phyloP scores from a whole-genome alignment of 108 stramenopile genomes.

The Skeletonema potamos region DNA sequence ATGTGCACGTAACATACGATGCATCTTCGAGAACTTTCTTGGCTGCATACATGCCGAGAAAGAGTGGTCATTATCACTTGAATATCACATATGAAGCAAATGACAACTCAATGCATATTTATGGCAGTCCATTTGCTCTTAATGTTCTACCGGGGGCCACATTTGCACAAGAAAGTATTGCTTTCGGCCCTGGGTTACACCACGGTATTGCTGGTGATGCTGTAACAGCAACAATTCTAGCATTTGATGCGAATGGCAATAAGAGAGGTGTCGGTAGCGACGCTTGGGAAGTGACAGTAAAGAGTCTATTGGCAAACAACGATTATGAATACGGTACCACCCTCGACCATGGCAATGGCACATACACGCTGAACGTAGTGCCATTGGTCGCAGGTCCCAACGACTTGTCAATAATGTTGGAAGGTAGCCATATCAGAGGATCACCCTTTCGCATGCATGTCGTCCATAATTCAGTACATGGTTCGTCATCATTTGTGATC shows the following conservation, averaged over 20 bases:
- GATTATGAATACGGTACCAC: conserved; percentile 23
- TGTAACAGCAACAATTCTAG: conserved; percentile 20
- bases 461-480: conserved; percentile 16
- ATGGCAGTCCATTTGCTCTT: conserved; percentile 41
- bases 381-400: conserved; percentile 35
- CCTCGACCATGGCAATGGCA: conserved; percentile 28
- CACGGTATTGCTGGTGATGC: conserved; percentile 33
- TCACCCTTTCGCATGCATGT: conserved; percentile 48
- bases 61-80: conserved; percentile 21
- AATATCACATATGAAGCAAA: conserved; percentile 8
- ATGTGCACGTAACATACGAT: conserved; percentile 19
- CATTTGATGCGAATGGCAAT: conserved; percentile 31
- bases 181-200: conserved; percentile 26
- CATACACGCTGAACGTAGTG: conserved; percentile 20
- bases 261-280: conserved; percentile 28
- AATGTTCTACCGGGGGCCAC: conserved; percentile 21
- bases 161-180: conserved; percentile 32
- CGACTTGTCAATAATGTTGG: conserved; percentile 17
- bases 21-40: not conserved
- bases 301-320: not conserved
- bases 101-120: conserved; percentile 22
- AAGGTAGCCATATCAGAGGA: conserved; percentile 28
- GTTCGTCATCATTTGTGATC: conserved; percentile 26
- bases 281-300: conserved; percentile 27
- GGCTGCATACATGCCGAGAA: conserved; percentile 7